These are phyloP conservation scores for Chlamydomonas sp. DNA, from an alignment of 139 green algal species.

Conservation along the genomic window DNA sequence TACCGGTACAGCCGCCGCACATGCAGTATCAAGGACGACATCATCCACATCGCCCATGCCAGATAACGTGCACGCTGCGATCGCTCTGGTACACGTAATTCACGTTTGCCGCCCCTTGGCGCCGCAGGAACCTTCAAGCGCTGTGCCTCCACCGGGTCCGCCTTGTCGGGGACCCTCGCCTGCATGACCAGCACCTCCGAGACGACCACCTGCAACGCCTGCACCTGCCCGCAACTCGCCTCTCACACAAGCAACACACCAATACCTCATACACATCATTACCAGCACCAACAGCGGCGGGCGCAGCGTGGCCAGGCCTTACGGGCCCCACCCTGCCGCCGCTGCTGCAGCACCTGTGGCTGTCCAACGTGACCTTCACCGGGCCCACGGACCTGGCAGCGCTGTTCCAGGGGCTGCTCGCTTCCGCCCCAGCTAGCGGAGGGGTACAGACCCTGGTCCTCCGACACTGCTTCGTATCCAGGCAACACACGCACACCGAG, in stretches of 20 bases:
- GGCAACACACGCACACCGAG: not conserved
- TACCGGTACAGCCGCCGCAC: no score
- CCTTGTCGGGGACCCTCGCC: not conserved
- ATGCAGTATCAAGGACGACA: no score
- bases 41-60: no score
- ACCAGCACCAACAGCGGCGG: not conserved
- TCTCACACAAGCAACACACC: not conserved
- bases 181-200: not conserved
- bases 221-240: not conserved
- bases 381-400: not conserved
- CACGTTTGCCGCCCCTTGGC: no score
- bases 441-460: constrained; percentile 23
- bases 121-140: not conserved
- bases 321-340: not conserved
- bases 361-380: constrained; percentile 19
- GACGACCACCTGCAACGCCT: not conserved
- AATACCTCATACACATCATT: not conserved
- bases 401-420: not conserved
- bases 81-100: no score
- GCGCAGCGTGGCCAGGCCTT: not conserved
- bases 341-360: constrained; percentile 33
- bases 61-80: no score
- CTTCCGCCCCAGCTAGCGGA: not conserved
- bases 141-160: constrained; percentile 24
- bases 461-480: constrained; percentile 6